Conservation (phyloP, 2,329 filamentous ascomycete species). For the Neopestalotiopsis rosae region DNA sequence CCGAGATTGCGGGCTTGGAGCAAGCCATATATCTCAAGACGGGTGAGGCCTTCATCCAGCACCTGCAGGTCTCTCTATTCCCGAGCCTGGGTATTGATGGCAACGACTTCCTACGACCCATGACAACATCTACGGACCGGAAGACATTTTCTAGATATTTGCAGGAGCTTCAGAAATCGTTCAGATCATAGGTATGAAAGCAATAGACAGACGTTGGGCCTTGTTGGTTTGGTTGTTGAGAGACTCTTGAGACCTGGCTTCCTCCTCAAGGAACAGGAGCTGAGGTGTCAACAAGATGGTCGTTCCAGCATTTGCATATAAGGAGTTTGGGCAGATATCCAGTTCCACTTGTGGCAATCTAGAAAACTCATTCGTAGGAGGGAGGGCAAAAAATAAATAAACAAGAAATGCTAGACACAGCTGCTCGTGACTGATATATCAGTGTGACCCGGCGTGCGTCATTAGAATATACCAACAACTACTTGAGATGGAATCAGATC, state of each 20-base stretch:
- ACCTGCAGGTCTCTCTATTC: slow-evolving; percentile 69
- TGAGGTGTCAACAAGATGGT: not conserved
- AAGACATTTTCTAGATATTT: slow-evolving; percentile 71
- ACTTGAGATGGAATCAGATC: no score
- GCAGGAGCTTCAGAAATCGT: slow-evolving; percentile 46
- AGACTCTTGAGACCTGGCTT: not conserved
- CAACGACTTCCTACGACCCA: slow-evolving; percentile 60
- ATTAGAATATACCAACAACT: no score
- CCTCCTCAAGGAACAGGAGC: not conserved
- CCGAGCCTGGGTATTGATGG: slow-evolving; percentile 68
- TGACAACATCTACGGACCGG: slow-evolving; percentile 64
- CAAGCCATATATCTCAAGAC: slow-evolving; percentile 91
- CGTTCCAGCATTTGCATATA: slow-evolving; percentile 15
- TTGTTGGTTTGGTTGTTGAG: not conserved
- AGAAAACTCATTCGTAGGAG: not conserved
- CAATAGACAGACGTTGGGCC: not conserved
- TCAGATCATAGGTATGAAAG: slow-evolving; percentile 16
- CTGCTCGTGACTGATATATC: no score
- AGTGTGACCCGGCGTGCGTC: no score
- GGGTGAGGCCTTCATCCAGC: slow-evolving; percentile 77
- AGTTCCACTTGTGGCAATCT: slow-evolving; percentile 8
- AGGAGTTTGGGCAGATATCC: slow-evolving; percentile 14
- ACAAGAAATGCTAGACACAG: not conserved
- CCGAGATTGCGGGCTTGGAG: slow-evolving; percentile 86
- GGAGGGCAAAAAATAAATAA: not conserved